These are phyloP conservation scores for Globisporangium polare DNA, from an alignment of 352 stramenopile genomes.

Conservation along the genomic window DNA sequence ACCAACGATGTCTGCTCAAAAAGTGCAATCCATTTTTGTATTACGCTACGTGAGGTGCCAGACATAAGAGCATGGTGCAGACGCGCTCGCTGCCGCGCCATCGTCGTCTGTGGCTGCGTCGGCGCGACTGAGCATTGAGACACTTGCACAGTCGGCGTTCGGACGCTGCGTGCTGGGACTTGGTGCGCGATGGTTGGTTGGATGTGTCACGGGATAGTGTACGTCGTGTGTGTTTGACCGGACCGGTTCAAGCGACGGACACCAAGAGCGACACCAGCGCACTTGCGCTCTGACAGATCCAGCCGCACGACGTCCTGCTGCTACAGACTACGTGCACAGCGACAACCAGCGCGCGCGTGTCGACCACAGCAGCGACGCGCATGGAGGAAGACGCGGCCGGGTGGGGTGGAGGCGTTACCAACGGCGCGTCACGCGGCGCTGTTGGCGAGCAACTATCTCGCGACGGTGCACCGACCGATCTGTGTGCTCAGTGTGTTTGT, in stretches of 20 bases:
- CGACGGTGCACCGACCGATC: not conserved
- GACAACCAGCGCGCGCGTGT: not conserved
- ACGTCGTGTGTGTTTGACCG: no score
- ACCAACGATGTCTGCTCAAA: no score
- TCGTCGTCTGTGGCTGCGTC: not conserved
- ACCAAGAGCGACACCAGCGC: no score
- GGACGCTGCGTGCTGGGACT: slow-evolving; percentile 75
- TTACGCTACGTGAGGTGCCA: no score
- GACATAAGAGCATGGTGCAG: slow-evolving; percentile 8
- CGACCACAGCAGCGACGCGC: not conserved
- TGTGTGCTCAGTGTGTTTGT: not conserved
- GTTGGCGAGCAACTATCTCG: slow-evolving; percentile 1
- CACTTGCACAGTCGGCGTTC: slow-evolving; percentile 35
- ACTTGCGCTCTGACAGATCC: no score
- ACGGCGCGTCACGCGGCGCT: not conserved
- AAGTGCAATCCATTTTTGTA: no score
- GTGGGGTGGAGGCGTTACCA: not conserved
- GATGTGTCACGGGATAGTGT: not conserved
- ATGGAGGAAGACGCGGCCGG: slow-evolving; percentile 1
- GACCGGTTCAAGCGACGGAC: no score
- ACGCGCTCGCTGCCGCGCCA: not conserved
- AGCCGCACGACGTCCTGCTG: no score
- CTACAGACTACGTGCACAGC: not conserved
- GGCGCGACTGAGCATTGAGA: slow-evolving; percentile 15
- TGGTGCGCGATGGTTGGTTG: slow-evolving; percentile 24